phyloP scores from a whole-genome alignment of 1,284 basidiomycete species.

The Trametes versicolor region DNA sequence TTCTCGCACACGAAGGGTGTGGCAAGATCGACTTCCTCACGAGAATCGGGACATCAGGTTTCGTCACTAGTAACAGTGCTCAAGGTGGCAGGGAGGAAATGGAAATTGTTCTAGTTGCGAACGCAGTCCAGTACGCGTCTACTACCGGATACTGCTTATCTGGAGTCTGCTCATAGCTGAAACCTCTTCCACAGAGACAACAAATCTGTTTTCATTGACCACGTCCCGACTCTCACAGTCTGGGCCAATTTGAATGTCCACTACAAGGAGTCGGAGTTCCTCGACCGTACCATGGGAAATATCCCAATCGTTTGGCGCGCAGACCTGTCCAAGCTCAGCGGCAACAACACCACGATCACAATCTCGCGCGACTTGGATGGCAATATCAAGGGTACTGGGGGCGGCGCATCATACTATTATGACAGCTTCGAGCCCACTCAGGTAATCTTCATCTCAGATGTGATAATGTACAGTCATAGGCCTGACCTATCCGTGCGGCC shows the following conservation, averaged over 20 bases:
- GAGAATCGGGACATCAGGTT: not conserved
- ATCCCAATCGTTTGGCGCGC: not conserved
- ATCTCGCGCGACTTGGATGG: not conserved
- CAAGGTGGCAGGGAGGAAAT: not conserved
- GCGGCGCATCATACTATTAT: too few species aligned
- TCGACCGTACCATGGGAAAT: not conserved
- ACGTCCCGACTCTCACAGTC: not conserved
- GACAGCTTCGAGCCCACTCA: too few species aligned
- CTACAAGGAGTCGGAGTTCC: not conserved
- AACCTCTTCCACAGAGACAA: not conserved
- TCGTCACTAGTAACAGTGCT: not conserved
- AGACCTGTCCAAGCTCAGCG: slow-evolving; percentile 3
- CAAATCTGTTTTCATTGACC: not conserved
- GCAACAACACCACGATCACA: not conserved
- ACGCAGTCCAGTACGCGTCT: not conserved
- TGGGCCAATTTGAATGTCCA: slow-evolving; percentile 1
- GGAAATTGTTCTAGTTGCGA: not conserved
- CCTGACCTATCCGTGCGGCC: too few species aligned
- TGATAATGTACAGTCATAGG: too few species aligned
- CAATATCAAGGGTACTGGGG: not conserved
- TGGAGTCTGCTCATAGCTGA: not conserved
- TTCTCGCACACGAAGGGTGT: too few species aligned
- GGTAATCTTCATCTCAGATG: not conserved
- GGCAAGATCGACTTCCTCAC: too few species aligned
- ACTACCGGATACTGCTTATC: not conserved